Evolutionary conservation across 176 grass and related monocot genomes (phyloP).

Genomic region (Dactylis glomerata): DNA sequence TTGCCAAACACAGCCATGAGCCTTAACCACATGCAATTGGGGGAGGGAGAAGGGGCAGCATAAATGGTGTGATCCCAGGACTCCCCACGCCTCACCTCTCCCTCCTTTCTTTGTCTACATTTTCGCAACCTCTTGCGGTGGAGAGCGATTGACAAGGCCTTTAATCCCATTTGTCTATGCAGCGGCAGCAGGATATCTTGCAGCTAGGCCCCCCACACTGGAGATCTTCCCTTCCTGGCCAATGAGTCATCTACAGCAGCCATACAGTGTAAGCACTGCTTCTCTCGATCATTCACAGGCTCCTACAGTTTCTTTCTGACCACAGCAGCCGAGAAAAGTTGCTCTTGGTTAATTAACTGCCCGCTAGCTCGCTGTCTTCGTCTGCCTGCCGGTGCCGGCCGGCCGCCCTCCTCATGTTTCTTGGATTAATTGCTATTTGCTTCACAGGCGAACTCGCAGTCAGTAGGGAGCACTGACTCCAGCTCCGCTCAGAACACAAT

Average conservation of each 20-base stretch:
- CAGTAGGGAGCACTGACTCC: conserved; percentile 79
- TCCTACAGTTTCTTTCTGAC: conserved; percentile 44
- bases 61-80: conserved; percentile 67
- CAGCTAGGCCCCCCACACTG: conserved; percentile 63
- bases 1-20: conserved; percentile 31
- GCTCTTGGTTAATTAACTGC: conserved; percentile 49
- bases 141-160: conserved; percentile 34
- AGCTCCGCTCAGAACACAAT: conserved; percentile 71
- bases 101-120: conserved; percentile 24
- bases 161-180: conserved; percentile 56
- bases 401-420: conserved; percentile 25
- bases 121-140: conserved; percentile 22
- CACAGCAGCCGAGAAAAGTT: conserved; percentile 26
- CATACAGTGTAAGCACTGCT: conserved; percentile 59
- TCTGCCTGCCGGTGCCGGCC: conserved; percentile 10
- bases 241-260: conserved; percentile 66
- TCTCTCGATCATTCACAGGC: conserved; percentile 29
- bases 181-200: conserved; percentile 51
- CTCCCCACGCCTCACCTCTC: not conserved
- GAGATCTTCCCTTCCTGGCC: conserved; percentile 92
- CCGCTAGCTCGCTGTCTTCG: conserved; percentile 36
- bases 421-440: conserved; percentile 34
- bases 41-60: conserved; percentile 6
- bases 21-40: conserved; percentile 43
- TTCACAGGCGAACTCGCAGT: conserved; percentile 59